These are phyloP conservation scores for Tylopilus rubrobrunneus DNA, from an alignment of 768 basidiomycete genomes.

Conservation along the genomic window DNA sequence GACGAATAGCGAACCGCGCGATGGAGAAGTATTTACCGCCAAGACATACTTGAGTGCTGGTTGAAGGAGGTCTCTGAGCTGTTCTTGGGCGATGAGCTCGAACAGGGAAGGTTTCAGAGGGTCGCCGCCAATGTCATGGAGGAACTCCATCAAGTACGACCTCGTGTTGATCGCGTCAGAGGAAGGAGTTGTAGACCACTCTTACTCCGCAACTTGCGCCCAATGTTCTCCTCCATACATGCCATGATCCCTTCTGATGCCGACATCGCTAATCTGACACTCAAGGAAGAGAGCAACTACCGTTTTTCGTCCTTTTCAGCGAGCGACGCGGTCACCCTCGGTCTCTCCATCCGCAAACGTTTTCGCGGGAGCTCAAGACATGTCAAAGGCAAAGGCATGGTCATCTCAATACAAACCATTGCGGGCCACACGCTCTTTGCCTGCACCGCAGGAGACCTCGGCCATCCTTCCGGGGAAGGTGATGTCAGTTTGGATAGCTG, in stretches of 20 bases:
- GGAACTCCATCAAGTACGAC: slow-evolving; percentile 63
- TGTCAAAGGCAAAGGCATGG: slow-evolving; percentile 73
- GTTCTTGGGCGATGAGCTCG: slow-evolving; percentile 91
- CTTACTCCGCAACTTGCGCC: slow-evolving; percentile 12
- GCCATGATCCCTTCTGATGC: slow-evolving; percentile 64
- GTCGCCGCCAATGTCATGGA: slow-evolving; percentile 70
- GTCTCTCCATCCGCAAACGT: slow-evolving; percentile 78
- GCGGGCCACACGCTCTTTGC: slow-evolving; percentile 77
- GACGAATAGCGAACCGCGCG: not conserved
- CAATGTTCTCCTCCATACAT: slow-evolving; percentile 64
- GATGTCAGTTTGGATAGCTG: slow-evolving; percentile 83
- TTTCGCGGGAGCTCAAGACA: slow-evolving; percentile 72
- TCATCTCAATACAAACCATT: slow-evolving; percentile 76
- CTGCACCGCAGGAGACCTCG: slow-evolving; percentile 81
- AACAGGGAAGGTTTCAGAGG: slow-evolving; percentile 80
- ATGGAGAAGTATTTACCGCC: slow-evolving; percentile 51
- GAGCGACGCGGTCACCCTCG: slow-evolving; percentile 75
- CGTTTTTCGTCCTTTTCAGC: slow-evolving; percentile 74
- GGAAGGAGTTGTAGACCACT: not conserved
- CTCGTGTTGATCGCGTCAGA: not conserved
- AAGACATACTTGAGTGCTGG: slow-evolving; percentile 94
- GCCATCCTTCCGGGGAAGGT: slow-evolving; percentile 57
- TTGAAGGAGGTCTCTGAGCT: slow-evolving; percentile 86
- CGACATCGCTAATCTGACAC: slow-evolving; percentile 66
- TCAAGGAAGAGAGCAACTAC: slow-evolving; percentile 65